Evolutionary conservation across 2,329 filamentous ascomycete genomes (phyloP).

Genomic region (Aspergillus cejpii): DNA sequence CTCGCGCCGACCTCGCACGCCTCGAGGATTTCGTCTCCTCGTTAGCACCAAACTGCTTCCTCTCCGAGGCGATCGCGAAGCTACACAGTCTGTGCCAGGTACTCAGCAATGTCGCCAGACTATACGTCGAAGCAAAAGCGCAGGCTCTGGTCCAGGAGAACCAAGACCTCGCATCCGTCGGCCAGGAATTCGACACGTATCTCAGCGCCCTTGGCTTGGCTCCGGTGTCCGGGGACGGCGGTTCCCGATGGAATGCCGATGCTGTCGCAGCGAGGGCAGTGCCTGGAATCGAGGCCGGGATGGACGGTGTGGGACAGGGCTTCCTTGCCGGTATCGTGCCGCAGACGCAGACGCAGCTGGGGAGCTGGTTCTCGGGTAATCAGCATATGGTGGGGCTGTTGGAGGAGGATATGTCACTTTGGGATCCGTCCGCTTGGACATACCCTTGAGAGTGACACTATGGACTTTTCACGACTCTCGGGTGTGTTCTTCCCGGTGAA

Average conservation of each 20-base stretch:
- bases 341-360: constrained; percentile 43
- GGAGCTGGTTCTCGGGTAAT: constrained; percentile 62
- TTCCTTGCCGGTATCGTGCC: constrained; percentile 6
- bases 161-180: constrained; percentile 46
- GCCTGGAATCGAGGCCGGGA: constrained; percentile 9
- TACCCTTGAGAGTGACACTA: constrained; percentile 19
- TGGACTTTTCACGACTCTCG: constrained; percentile 41
- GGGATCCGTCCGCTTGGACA: constrained; percentile 17
- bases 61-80: constrained; percentile 55
- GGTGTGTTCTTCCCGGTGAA: constrained; percentile 40
- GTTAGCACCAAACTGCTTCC: constrained; percentile 46
- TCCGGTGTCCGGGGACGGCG: constrained; percentile 24
- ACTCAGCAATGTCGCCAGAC: constrained; percentile 54
- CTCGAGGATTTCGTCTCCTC: constrained; percentile 53
- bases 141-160: constrained; percentile 47
- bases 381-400: constrained; percentile 59
- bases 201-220: constrained; percentile 58
- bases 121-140: constrained; percentile 58
- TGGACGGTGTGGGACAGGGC: constrained; percentile 13
- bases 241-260: constrained; percentile 7
- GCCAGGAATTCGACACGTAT: constrained; percentile 59
- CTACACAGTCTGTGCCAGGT: constrained; percentile 57
- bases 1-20: constrained; percentile 47
- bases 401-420: constrained; percentile 51
- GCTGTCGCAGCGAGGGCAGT: constrained; percentile 2